These are phyloP conservation scores for Trichosanthes truncata DNA, from an alignment of 306 rosid genomes.

Conservation along the genomic window DNA sequence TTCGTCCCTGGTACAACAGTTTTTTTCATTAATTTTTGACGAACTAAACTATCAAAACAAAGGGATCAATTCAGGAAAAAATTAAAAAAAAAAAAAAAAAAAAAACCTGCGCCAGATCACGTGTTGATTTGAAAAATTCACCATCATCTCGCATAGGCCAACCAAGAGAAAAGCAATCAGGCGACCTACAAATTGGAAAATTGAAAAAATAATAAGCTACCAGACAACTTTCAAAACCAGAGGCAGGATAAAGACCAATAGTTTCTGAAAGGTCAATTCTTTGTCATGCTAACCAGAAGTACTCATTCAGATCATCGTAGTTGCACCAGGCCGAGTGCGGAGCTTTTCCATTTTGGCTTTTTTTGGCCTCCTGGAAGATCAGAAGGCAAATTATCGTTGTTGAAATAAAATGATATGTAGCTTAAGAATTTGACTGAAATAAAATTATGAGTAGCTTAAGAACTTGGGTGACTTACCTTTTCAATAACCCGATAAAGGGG, in stretches of 20 bases:
- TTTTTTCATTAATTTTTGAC: conserved; percentile 4
- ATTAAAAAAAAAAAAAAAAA: not conserved
- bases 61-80: not conserved
- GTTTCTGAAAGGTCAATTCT: conserved; percentile 14
- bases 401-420: conserved; percentile 17
- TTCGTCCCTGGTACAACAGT: conserved; percentile 57
- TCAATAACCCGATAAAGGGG: conserved; percentile 76
- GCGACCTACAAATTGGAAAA: conserved; percentile 42
- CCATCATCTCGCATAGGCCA: conserved; percentile 99
- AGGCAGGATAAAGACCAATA: conserved; percentile 11
- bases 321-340: conserved; percentile 85
- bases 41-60: not conserved
- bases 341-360: conserved; percentile 66
- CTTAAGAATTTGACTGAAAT: not conserved
- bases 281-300: conserved; percentile 70
- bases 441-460: conserved; percentile 13
- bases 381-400: conserved; percentile 3
- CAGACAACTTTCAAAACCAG: conserved; percentile 8
- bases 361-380: conserved; percentile 59
- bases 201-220: conserved; percentile 6
- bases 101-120: conserved; percentile 43
- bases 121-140: conserved; percentile 82
- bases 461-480: conserved; percentile 33
- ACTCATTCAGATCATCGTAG: conserved; percentile 92
- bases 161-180: conserved; percentile 93